phyloP scores from a whole-genome alignment of 2,329 filamentous ascomycete genomes.

The Neodidymelliopsis sp. region DNA sequence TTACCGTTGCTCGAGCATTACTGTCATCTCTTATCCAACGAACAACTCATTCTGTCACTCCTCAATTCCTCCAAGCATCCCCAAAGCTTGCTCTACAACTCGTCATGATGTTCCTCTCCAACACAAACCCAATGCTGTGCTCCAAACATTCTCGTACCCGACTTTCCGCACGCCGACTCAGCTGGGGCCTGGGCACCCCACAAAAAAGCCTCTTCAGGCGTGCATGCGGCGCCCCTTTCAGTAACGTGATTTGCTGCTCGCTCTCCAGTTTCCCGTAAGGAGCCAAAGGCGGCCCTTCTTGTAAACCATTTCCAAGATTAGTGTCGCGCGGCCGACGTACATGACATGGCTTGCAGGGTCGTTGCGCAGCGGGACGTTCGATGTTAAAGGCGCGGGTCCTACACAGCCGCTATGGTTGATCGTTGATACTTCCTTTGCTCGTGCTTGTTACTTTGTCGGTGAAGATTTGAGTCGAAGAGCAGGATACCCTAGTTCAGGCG shows the following conservation, averaged over 20 bases:
- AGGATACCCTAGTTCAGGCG: neutral
- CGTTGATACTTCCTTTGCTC: neutral
- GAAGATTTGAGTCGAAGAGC: constrained; percentile 1
- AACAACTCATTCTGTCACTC: neutral
- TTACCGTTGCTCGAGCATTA: constrained; percentile 2
- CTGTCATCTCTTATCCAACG: neutral
- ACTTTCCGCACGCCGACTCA: constrained; percentile 7
- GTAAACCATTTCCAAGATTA: constrained; percentile 10
- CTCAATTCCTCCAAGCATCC: neutral
- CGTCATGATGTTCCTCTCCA: neutral
- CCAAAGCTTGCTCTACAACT: neutral
- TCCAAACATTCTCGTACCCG: constrained; percentile 3
- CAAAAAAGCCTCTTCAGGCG: neutral
- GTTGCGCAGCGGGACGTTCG: constrained; percentile 7
- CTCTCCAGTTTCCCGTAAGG: constrained; percentile 1
- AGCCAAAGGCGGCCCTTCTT: constrained; percentile 6
- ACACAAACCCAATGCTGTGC: neutral
- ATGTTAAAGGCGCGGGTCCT: constrained; percentile 19
- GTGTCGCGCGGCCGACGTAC: constrained; percentile 19
- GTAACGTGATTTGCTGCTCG: constrained; percentile 5
- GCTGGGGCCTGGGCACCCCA: constrained; percentile 20
- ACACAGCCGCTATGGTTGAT: constrained; percentile 3
- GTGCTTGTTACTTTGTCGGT: neutral
- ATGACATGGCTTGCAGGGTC: constrained; percentile 11
- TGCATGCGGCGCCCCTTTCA: constrained; percentile 1